A percentile compares a stretch with the other conserved stretches of the same genome.
Evolutionary conservation across 2,329 filamentous ascomycete genomes (phyloP).

Genomic region (Fusarium zealandicum): DNA sequence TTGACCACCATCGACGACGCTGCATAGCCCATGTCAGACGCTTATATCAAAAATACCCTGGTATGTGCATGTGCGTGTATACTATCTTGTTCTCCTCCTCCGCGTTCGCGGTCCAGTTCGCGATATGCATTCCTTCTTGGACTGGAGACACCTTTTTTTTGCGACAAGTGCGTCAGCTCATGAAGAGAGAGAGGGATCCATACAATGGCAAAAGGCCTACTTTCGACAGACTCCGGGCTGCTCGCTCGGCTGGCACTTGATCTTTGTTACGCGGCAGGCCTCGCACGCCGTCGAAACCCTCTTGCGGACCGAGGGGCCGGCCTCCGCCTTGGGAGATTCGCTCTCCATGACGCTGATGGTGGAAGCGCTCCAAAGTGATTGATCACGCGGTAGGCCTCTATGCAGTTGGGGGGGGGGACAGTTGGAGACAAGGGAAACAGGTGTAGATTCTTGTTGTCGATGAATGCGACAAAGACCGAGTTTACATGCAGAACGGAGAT

Average conservation of each 20-base stretch:
- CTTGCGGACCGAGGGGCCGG: slow-evolving; percentile 31
- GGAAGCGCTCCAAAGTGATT: too few relatives aligned
- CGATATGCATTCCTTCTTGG: slow-evolving; percentile 62
- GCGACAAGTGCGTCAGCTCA: slow-evolving; percentile 3
- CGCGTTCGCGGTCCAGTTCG: slow-evolving; percentile 59
- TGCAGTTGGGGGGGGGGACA: too few relatives aligned
- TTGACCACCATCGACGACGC: slow-evolving; percentile 34
- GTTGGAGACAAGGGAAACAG: neutral
- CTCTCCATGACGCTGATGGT: slow-evolving; percentile 27
- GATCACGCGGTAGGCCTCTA: too few relatives aligned
- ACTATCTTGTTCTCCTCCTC: slow-evolving; percentile 54
- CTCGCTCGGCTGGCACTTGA: slow-evolving; percentile 58
- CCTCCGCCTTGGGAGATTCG: slow-evolving; percentile 17
- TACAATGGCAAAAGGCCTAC: slow-evolving; percentile 44
- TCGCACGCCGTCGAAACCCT: slow-evolving; percentile 57
- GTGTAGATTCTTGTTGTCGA: neutral
- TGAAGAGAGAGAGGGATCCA: neutral
- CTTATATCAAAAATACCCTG: neutral
- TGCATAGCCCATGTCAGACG: neutral
- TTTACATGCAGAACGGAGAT: neutral
- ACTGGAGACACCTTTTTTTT: slow-evolving; percentile 58
- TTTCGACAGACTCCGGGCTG: slow-evolving; percentile 59
- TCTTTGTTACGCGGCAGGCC: slow-evolving; percentile 61
- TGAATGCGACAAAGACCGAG: neutral
- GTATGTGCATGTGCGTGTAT: slow-evolving; percentile 41